Conservation (phyloP, 176 grass and related monocot species). For the Poa pratensis region DNA sequence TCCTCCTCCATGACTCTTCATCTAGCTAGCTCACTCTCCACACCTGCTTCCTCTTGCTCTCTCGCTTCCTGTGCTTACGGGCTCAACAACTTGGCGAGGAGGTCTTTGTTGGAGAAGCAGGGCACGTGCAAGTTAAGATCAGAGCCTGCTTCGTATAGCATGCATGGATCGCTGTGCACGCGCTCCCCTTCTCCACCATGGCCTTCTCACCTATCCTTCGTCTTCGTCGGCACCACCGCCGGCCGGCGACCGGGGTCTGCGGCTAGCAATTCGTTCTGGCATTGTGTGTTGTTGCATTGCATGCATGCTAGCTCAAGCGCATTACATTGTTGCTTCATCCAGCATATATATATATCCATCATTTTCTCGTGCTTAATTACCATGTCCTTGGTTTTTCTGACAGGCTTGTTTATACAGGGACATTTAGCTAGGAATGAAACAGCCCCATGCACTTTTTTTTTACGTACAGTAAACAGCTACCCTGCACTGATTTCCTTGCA, state of each 20-base stretch:
- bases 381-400: background rate
- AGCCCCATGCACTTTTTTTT: background rate
- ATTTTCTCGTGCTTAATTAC: background rate
- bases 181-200: constrained; percentile 97
- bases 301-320: background rate
- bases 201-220: constrained; percentile 60
- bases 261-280: background rate
- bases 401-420: background rate
- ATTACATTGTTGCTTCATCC: background rate
- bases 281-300: background rate
- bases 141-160: constrained; percentile 14
- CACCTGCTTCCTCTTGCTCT: background rate
- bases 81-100: constrained; percentile 53
- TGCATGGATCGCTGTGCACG: constrained; percentile 54
- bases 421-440: too few species aligned
- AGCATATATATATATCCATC: background rate
- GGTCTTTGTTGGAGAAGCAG: constrained; percentile 96
- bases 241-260: background rate
- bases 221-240: background rate
- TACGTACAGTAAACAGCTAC: too few species aligned
- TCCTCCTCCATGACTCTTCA: background rate
- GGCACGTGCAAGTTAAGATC: constrained; percentile 74
- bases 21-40: background rate
- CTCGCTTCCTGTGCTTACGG: background rate
- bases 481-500: background rate